Base-by-base conservation (phyloP, 345 rosid genomes). In the Angophora floribunda region DNA sequence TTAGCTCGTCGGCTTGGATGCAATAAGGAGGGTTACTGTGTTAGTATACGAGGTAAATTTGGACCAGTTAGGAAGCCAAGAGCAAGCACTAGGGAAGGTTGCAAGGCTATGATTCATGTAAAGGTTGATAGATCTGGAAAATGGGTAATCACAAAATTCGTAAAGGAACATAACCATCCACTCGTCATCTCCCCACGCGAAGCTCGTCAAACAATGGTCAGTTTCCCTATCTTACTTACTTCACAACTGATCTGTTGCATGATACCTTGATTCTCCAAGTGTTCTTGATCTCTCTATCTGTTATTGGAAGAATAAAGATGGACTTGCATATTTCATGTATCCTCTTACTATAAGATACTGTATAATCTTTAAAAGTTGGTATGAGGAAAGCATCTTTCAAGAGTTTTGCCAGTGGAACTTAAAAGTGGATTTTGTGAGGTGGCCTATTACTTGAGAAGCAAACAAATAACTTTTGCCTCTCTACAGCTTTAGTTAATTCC, bases 1-100 rank as follows among this genome's bases (percentile, higher is more conserved):
- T 93, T 97, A 85, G 99, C 99, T 3, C 95, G 99, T 80, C 93
- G 99, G 90, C 94, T 97, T 85, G 99, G 99, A 32, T 97, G 99
- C 90, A 97, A 96, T 79, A 97, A 97, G 92, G 99, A 97, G 91
- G 99, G 99, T 61, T 90, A 95, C 86, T 65, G 88, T 79, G 89
- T 84, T 63, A 97, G 97, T 86, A 93, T 94, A 32, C 92, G 98
- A 84, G 97, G 98, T 85, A 96, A 94, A 92, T 92, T 86, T 88
- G 98, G 97, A 61, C 92, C 93, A 67, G 93, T 95, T 41, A 92
- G 97, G 90, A 97, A 95, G 90, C 97, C 96, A 1, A 92, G 97
- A 86, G 92, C 95, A 15, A 95, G 97, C 89, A 95, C 98, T 1
- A 95, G 98, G 88, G 97, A 95, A 94, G 99, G 99, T 51, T 97